phyloP scores from a whole-genome alignment of 805 yeast species.

The Metschnikowia colocasiae region DNA sequence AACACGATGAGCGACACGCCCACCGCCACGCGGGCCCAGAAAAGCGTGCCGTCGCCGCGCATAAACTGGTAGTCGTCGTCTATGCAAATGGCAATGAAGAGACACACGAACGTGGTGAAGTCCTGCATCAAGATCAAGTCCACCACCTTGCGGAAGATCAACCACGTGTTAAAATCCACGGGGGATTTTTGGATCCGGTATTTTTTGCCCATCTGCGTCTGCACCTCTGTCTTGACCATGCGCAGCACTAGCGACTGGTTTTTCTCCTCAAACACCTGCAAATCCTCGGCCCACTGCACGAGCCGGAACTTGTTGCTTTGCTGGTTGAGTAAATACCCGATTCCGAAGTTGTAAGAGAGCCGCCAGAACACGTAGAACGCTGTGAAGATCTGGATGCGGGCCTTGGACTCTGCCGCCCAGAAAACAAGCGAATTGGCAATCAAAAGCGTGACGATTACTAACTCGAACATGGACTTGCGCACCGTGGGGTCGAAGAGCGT shows the following conservation, averaged over 20 bases:
- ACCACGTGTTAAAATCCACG: conserved; percentile 78
- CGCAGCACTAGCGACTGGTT: conserved; percentile 34
- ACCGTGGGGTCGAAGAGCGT: conserved; percentile 75
- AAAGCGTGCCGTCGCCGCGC: conserved; percentile 45
- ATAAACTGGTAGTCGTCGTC: conserved; percentile 35
- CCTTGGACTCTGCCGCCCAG: conserved; percentile 22
- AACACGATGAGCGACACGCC: conserved; percentile 65
- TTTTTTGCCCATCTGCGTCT: conserved; percentile 36
- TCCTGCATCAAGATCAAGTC: conserved; percentile 84
- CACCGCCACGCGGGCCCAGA: conserved; percentile 51
- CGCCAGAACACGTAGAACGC: conserved; percentile 71
- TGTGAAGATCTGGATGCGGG: conserved; percentile 41
- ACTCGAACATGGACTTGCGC: conserved; percentile 63
- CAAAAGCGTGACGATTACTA: conserved; percentile 47
- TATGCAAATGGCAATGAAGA: conserved; percentile 50
- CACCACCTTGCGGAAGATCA: conserved; percentile 71
- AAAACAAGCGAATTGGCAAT: conserved; percentile 32
- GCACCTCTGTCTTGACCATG: conserved; percentile 33
- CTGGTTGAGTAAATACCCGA: conserved; percentile 61
- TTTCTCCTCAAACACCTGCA: conserved; percentile 40
- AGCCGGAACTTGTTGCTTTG: conserved; percentile 60
- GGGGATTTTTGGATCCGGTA: conserved; percentile 43
- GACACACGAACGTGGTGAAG: conserved; percentile 67
- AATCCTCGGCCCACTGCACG: conserved; percentile 48
- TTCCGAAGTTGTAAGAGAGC: conserved; percentile 71